These are phyloP conservation scores for Haplosporangium sp. DNA, from an alignment of 371 early-diverging fungal genomes.

Conservation along the genomic window DNA sequence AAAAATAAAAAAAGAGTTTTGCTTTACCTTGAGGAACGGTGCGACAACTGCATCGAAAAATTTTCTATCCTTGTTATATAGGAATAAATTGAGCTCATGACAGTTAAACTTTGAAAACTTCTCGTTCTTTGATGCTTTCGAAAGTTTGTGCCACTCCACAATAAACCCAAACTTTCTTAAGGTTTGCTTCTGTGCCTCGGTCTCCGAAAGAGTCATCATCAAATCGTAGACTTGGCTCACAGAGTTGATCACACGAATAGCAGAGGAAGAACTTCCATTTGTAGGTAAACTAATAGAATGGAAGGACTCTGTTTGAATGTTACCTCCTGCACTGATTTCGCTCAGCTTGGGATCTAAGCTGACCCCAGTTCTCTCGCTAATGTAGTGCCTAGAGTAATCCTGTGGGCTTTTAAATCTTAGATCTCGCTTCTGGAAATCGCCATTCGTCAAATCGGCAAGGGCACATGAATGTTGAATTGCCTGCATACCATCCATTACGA, in stretches of 20 bases:
- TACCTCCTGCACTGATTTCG: neutral
- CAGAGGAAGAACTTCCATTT: slow-evolving; percentile 35
- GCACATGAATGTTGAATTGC: slow-evolving; percentile 17
- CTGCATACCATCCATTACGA: slow-evolving; percentile 31
- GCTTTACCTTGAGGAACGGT: slow-evolving; percentile 62
- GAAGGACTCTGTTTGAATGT: neutral
- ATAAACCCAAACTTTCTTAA: slow-evolving; percentile 45
- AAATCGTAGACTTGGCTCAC: slow-evolving; percentile 42
- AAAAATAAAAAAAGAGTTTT: neutral
- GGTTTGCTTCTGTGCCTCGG: slow-evolving; percentile 10
- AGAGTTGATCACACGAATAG: slow-evolving; percentile 43
- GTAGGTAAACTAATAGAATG: slow-evolving; percentile 27
- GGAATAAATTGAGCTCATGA: slow-evolving; percentile 69
- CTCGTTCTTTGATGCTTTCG: slow-evolving; percentile 53
- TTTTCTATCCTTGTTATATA: slow-evolving; percentile 61
- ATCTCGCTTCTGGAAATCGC: slow-evolving; percentile 52
- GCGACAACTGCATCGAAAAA: slow-evolving; percentile 60
- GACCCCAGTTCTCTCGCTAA: slow-evolving; percentile 37
- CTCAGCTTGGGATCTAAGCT: slow-evolving; percentile 25
- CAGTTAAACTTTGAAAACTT: slow-evolving; percentile 60
- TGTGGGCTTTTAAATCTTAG: slow-evolving; percentile 42
- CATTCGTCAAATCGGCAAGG: slow-evolving; percentile 8
- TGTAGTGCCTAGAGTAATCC: slow-evolving; percentile 33
- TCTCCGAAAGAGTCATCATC: slow-evolving; percentile 36
- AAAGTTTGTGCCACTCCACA: slow-evolving; percentile 40